A percentile compares a stretch with the other conserved stretches of the same genome.
phyloP scores from a whole-genome alignment of 2,329 filamentous ascomycete species.

The Metarhizium sp. region DNA sequence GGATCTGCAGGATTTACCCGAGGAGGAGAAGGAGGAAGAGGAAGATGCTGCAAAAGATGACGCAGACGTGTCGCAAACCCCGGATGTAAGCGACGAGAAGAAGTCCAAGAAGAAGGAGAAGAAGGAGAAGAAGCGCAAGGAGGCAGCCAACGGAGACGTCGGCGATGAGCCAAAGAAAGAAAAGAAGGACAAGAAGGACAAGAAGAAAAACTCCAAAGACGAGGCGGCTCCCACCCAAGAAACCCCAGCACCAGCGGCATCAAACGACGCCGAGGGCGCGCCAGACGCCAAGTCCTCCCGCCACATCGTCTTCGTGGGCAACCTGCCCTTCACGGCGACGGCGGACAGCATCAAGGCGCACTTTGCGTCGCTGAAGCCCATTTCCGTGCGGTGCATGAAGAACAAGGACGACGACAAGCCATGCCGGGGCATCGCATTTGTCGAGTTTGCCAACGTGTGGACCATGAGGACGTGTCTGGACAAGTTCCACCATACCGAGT shows the following conservation, averaged over 20 bases:
- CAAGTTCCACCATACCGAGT: constrained; percentile 78
- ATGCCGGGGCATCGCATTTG: constrained; percentile 71
- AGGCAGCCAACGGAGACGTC: constrained; percentile 5
- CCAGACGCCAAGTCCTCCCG: constrained; percentile 11
- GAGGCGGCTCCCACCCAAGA: neutral
- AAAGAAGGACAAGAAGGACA: constrained; percentile 10
- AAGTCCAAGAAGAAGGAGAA: constrained; percentile 16
- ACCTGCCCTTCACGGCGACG: constrained; percentile 80
- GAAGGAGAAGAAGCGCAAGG: constrained; percentile 18
- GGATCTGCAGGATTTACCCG: constrained; percentile 27
- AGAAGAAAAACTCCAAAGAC: constrained; percentile 7
- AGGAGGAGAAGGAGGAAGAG: constrained; percentile 10
- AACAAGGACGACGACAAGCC: constrained; percentile 50
- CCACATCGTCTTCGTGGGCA: constrained; percentile 44
- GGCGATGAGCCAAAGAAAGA: constrained; percentile 10
- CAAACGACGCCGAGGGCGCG: neutral
- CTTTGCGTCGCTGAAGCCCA: constrained; percentile 58
- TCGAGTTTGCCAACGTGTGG: constrained; percentile 81
- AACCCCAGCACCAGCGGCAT: constrained; percentile 7
- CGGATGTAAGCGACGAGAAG: constrained; percentile 3
- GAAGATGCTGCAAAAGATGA: constrained; percentile 14
- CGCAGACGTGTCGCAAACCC: constrained; percentile 10
- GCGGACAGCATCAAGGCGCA: constrained; percentile 59
- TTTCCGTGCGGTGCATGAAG: constrained; percentile 55
- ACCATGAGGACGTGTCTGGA: constrained; percentile 89